Base-by-base conservation (phyloP, 495 filamentous ascomycete species). In the Aspergillus nidulans region DNA sequence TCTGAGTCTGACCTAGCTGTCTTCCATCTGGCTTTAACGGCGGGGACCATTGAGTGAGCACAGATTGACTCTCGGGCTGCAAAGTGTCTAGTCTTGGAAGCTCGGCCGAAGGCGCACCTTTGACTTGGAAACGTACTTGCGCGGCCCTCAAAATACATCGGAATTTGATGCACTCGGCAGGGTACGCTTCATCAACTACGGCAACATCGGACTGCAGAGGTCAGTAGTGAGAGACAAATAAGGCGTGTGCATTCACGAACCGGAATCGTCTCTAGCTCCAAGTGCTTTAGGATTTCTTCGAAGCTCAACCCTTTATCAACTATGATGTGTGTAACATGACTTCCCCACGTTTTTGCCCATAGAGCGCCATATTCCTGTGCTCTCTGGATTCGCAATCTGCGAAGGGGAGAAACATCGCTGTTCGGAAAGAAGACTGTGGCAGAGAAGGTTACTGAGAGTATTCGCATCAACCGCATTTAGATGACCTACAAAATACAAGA, bases 131-230 rank as follows among this genome's bases (percentile, higher is more conserved):
- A 8, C 78, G 77, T 2, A 52, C 45, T 46, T 90, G 84, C 1
- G 69, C 64, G 4, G 82, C 71, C 55, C 84, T 80, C 3, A 92
- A 63, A 0, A 94, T 54, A 0, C 72, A 64, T 2, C 73, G 69
- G 53, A 79, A 86, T 25, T 74, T 71, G 30, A 94, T 82, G 51
- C 91, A 97, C 13, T 97, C 90, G 0, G 89, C 69, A 4, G 88
- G 83, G 62, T 91, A 98, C 2, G 74, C 69, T 48, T 94, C 89
- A 54, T 91, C 88, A 15, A 96, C 91, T 0, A 92, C 47, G 39
- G 69, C 64, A 15, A 87, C 62, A 6, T 70, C 61, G 7, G 69
- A 53, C 83, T 86, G 24, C 38, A 23, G 32, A 16, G 34, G 49
- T 76, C 41, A 83, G 63, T 39, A 63, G 23, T 32, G 25, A 53